These are phyloP conservation scores for Scheffersomyces titani DNA, from an alignment of 1,139 yeast species.

Conservation along the genomic window DNA sequence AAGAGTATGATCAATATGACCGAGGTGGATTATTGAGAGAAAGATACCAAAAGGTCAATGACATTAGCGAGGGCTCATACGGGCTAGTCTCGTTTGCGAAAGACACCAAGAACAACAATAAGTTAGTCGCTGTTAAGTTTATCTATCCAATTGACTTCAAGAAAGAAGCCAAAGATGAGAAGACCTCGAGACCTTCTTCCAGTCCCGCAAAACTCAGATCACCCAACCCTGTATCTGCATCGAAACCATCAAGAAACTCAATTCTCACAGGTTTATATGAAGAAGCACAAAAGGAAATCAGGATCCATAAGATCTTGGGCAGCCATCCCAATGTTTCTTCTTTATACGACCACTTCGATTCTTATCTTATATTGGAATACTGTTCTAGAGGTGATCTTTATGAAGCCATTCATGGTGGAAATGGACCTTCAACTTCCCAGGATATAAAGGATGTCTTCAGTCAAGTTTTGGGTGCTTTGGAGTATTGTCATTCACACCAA, in stretches of 20 bases:
- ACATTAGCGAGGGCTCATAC: slow-evolving; percentile 89
- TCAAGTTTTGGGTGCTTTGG: slow-evolving; percentile 78
- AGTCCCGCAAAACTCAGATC: slow-evolving; percentile 39
- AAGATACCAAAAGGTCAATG: slow-evolving; percentile 70
- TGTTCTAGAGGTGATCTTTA: slow-evolving; percentile 91
- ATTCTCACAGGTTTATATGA: slow-evolving; percentile 41
- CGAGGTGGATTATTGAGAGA: slow-evolving; percentile 63
- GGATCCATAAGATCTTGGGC: slow-evolving; percentile 71
- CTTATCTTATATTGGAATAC: slow-evolving; percentile 81
- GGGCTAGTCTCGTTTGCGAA: slow-evolving; percentile 89
- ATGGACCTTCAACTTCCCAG: slow-evolving; percentile 76
- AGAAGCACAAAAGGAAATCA: slow-evolving; percentile 81
- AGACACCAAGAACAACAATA: slow-evolving; percentile 52
- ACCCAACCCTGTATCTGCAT: slow-evolving; percentile 8
- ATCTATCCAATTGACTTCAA: slow-evolving; percentile 54
- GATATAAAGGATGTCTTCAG: slow-evolving; percentile 73
- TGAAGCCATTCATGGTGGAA: slow-evolving; percentile 83
- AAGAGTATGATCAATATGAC: slow-evolving; percentile 53
- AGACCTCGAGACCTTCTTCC: slow-evolving; percentile 30
- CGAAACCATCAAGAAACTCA: slow-evolving; percentile 18
- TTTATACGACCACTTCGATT: slow-evolving; percentile 74
- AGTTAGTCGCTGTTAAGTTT: slow-evolving; percentile 82
- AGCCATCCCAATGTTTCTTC: slow-evolving; percentile 63
- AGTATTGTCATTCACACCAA: slow-evolving; percentile 69
- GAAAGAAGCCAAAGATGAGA: slow-evolving; percentile 19